Conservation (phyloP, 2,329 filamentous ascomycete species). For the Cryphonectria parasitica region DNA sequence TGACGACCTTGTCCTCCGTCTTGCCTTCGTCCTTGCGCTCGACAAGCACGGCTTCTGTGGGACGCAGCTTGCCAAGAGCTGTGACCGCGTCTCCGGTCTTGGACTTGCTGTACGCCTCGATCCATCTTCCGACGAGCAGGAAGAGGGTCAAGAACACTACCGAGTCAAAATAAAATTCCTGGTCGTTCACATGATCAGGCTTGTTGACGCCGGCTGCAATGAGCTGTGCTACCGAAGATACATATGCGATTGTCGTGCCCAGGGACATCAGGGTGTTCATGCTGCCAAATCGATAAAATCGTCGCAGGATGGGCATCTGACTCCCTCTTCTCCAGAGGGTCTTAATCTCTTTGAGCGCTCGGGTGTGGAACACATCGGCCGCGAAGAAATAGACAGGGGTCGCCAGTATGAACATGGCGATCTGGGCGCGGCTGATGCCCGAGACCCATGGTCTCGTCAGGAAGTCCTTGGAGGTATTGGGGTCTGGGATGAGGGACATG, state of each 20-base stretch:
- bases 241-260: conserved; percentile 84
- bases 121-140: conserved; percentile 72
- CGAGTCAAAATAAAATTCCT: conserved; percentile 83
- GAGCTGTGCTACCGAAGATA: conserved; percentile 79
- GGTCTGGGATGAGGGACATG: conserved; percentile 75
- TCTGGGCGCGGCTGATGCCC: conserved; percentile 76
- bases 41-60: conserved; percentile 74
- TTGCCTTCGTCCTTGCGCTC: conserved; percentile 46
- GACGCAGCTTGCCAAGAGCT: conserved; percentile 76
- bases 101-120: conserved; percentile 90
- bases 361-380: conserved; percentile 81
- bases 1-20: conserved; percentile 44
- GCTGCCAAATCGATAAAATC: conserved; percentile 92
- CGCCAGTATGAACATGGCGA: conserved; percentile 78
- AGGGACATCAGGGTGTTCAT: conserved; percentile 95
- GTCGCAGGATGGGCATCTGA: conserved; percentile 69
- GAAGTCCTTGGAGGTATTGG: conserved; percentile 62
- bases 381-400: conserved; percentile 88
- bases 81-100: conserved; percentile 87
- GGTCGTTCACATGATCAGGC: conserved; percentile 45
- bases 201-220: conserved; percentile 60
- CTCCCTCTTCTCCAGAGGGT: conserved; percentile 79
- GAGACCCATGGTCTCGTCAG: conserved; percentile 72
- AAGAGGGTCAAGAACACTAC: conserved; percentile 93
- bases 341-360: conserved; percentile 77